These are phyloP conservation scores for Nymphaea colorata DNA, from an alignment of 164 flowering plant genomes.

Conservation along the genomic window DNA sequence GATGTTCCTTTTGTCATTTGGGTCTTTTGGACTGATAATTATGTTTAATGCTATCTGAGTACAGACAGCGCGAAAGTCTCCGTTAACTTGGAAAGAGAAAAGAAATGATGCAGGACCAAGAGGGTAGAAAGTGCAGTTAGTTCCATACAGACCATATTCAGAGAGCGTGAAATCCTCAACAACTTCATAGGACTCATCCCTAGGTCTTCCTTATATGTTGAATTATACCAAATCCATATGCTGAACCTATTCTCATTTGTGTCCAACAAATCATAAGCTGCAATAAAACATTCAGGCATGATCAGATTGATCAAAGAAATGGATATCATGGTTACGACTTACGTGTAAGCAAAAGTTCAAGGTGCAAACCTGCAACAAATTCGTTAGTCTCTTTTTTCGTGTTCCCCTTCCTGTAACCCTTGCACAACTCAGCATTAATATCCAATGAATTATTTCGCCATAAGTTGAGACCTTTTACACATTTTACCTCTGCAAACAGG, in stretches of 20 bases:
- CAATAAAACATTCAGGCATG: neutral
- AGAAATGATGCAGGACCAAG: too few relatives aligned
- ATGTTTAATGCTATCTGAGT: too few relatives aligned
- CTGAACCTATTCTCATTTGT: constrained; percentile 47
- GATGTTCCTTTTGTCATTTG: too few relatives aligned
- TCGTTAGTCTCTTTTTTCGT: constrained; percentile 50
- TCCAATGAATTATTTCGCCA: constrained; percentile 72
- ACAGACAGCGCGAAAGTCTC: too few relatives aligned
- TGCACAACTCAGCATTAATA: constrained; percentile 56
- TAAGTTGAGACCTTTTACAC: constrained; percentile 46
- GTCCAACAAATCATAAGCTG: constrained; percentile 92
- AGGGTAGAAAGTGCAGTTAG: neutral
- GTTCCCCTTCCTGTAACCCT: constrained; percentile 66
- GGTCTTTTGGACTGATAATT: too few relatives aligned
- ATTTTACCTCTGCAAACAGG: constrained; percentile 37
- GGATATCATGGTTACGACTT: neutral
- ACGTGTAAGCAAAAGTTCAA: neutral
- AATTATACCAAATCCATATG: constrained; percentile 82
- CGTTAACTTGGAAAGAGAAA: too few relatives aligned
- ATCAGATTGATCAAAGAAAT: neutral
- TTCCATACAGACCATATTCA: constrained; percentile 64
- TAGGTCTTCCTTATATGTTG: constrained; percentile 52
- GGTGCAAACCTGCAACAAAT: constrained; percentile 50
- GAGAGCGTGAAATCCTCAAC: constrained; percentile 58
- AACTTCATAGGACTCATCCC: constrained; percentile 23